Percentiles rank a stretch among this genome's conserved stretches.
These are phyloP conservation scores for Neoboletus subvelutipes DNA, from an alignment of 768 basidiomycete genomes.

Conservation along the genomic window DNA sequence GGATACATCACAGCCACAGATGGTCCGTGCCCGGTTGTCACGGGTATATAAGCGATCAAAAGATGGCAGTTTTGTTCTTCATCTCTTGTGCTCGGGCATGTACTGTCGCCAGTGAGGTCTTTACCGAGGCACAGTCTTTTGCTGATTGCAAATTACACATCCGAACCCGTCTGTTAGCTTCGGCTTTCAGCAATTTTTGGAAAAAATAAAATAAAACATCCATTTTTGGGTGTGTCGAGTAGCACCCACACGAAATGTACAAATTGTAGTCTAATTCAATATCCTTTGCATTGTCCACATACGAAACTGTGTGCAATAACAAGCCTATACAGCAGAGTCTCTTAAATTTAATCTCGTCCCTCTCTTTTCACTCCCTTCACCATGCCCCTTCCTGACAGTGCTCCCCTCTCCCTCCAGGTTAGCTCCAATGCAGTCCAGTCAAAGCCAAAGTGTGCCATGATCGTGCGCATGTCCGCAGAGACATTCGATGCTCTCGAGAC, in stretches of 20 bases:
- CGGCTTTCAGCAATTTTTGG: constrained; percentile 92
- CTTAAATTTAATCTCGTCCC: no score
- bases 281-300: no score
- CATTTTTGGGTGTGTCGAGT: not conserved
- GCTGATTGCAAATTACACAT: constrained; percentile 98
- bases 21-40: not conserved
- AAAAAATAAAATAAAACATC: constrained; percentile 35
- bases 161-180: constrained; percentile 91
- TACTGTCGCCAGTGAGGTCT: constrained; percentile 95
- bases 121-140: constrained; percentile 94
- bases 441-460: constrained; percentile 70
- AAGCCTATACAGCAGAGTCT: no score
- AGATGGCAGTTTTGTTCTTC: constrained; percentile 19
- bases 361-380: not conserved
- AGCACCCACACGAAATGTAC: not conserved
- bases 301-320: no score
- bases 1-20: not conserved
- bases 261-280: no score
- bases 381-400: constrained; percentile 68
- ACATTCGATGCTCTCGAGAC: constrained; percentile 66
- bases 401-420: constrained; percentile 57
- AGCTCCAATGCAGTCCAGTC: constrained; percentile 53
- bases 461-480: constrained; percentile 73
- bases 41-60: not conserved
- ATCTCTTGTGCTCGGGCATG: constrained; percentile 96